Base-by-base conservation (phyloP, 495 filamentous ascomycete species). In the Penicillium samsonianum region DNA sequence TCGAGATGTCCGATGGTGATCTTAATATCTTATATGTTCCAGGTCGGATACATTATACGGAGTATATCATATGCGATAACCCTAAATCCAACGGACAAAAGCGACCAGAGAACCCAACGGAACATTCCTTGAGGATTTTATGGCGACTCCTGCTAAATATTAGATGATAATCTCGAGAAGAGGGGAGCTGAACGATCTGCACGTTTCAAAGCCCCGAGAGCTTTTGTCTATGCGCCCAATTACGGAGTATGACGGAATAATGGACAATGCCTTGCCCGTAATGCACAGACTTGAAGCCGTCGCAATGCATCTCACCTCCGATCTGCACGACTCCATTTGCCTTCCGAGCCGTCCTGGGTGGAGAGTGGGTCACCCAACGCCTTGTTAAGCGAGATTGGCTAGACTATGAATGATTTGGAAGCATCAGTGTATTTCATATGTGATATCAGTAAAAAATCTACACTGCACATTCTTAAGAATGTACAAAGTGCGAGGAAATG, bases 341-440 rank as follows among this genome's bases (percentile, higher is more conserved):
- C 38, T 44, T 46, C 62, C 62, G 58, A 61, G 37, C 62, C 58
- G 59, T 62, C 50, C 50, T 38, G 17, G 44, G 50, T 31, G 47
- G 47, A 57, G 41, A 50, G 45, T 14, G 14, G 28, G 28, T 52
- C 46, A 44, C 23, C 16, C 4, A 25, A 17, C 38, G 22, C 17
- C 5, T 41, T 9, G 20, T 42, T 58, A 64, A 61, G 58, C 61
- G 61, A 64, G 20, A 58, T 61, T 57, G 54, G 49, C 35, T 38
- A 43, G 11, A 11, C 42, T 5, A n/a, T 17, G 19, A 38, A 38
- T 38, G 35, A 37, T 37, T 35, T 37, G 16, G 35, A 38, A 38
- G 35, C 30, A 14, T 14, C 23, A 4, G 23, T 33, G 30, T 10
- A 14, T 38, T 9, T 38, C 35, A 9, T n/a, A 38, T 38, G 33